Conservation (phyloP, 495 filamentous ascomycete species). For the Penicillium verhagenii region DNA sequence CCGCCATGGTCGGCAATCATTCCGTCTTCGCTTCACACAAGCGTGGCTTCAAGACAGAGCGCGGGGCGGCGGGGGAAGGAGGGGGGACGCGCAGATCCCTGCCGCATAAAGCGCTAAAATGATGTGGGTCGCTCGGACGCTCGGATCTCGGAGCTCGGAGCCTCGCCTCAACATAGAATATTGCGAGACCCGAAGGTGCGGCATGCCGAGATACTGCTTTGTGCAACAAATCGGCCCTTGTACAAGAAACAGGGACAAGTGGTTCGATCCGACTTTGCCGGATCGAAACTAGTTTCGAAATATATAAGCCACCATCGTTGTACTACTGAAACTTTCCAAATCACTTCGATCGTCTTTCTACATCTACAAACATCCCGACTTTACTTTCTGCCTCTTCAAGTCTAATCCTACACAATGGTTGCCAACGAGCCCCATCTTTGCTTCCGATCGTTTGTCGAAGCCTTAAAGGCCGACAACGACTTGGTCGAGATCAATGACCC, state of each 20-base stretch:
- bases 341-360: no score
- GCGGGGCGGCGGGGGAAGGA: no score
- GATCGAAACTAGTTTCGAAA: neutral
- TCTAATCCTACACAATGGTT: constrained; percentile 11
- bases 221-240: neutral
- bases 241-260: neutral
- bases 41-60: neutral
- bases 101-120: neutral
- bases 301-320: neutral
- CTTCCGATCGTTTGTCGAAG: constrained; percentile 39
- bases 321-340: neutral
- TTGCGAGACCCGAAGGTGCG: neutral
- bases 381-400: neutral
- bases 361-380: neutral
- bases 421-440: constrained; percentile 20
- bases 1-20: neutral
- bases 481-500: constrained; percentile 35
- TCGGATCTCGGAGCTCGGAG: neutral
- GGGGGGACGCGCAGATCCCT: neutral
- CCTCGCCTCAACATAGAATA: neutral
- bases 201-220: neutral
- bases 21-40: neutral
- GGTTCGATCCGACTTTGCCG: constrained; percentile 3
- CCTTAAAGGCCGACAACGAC: constrained; percentile 34
- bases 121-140: neutral